Base-by-base conservation (phyloP, 148 eudicot species). In the Rhododendron vialii region DNA sequence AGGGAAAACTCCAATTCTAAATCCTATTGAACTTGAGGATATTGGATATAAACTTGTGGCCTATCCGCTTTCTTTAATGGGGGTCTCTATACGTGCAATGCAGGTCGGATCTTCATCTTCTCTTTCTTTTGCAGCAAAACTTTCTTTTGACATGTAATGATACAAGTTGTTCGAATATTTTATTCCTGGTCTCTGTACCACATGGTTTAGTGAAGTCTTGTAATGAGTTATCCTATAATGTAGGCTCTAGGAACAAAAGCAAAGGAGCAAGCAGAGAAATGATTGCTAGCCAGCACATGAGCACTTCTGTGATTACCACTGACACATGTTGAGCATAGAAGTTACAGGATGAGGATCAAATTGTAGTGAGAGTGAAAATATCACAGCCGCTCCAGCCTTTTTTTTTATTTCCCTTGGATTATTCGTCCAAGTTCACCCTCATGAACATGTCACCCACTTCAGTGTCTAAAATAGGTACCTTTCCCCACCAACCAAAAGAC, bases 1-100 rank as follows among this genome's bases (percentile, higher is more conserved):
- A 78, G 99, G 99, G 2, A 96, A 92, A 92, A 96, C 99, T 61
- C 99, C 99, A 85, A 94, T 96, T 87, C 94, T 95, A 86, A 92
- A 85, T 90, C 99, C 99, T 22, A 88, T 91, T 78, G 99, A 95
- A 87, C 98, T 96, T 74, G 96, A 92, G 88, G 94, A 93, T 61
- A 65, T 96, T 89, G 99, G 99, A 85, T 96, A 91, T 84, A 96
- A 95, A 91, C 77, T 96, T 88, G 98, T 92, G 80, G 95, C 90
- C 17, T 96, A 96, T 92, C 99, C 99, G 36, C 95, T 96, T 83
- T 96, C 99, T 61, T 85, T 96, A 91, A 81, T 96, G 86, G 98
- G 95, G 74, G 99, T 94, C 24, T 96, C 99, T 41, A 91, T 95
- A 67, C 92, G 93, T 89, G 97, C 99, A 83, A 96, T 96, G 96